phyloP scores from a whole-genome alignment of 176 grass and related monocot genomes.

The Carex parvula region DNA sequence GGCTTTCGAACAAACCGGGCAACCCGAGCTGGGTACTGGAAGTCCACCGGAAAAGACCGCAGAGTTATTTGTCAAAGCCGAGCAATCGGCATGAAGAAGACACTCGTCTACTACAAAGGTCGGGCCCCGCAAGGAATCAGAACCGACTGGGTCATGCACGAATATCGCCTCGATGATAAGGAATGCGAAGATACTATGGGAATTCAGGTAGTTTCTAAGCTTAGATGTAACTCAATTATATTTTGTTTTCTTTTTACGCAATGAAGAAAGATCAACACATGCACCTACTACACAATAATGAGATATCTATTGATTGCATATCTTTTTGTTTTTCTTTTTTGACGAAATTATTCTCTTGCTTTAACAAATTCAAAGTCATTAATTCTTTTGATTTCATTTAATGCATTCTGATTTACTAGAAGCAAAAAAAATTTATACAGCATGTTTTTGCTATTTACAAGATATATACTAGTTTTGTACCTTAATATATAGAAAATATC shows the following conservation, averaged over 20 bases:
- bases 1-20: conserved; percentile 95
- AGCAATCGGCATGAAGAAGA: conserved; percentile 99
- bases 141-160: conserved; percentile 99
- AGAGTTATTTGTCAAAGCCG: conserved; percentile 58
- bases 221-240: neutral
- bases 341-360: neutral
- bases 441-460: no score
- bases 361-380: neutral
- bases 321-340: neutral
- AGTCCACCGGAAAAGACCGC: conserved; percentile 93
- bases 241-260: neutral
- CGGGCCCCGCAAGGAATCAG: conserved; percentile 88
- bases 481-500: neutral
- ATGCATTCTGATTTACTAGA: neutral
- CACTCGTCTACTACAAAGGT: conserved; percentile 89
- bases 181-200: conserved; percentile 75
- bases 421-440: neutral
- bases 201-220: conserved; percentile 51
- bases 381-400: neutral
- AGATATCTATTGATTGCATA: neutral
- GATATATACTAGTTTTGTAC: no score
- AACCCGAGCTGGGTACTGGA: conserved; percentile 90
- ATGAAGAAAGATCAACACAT: neutral
- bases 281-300: neutral
- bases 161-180: conserved; percentile 97